Evolutionary conservation across 495 filamentous ascomycete genomes (phyloP), one percentile per base, ranked within the genome.

Genomic region (Tuber microsphaerosporum): DNA sequence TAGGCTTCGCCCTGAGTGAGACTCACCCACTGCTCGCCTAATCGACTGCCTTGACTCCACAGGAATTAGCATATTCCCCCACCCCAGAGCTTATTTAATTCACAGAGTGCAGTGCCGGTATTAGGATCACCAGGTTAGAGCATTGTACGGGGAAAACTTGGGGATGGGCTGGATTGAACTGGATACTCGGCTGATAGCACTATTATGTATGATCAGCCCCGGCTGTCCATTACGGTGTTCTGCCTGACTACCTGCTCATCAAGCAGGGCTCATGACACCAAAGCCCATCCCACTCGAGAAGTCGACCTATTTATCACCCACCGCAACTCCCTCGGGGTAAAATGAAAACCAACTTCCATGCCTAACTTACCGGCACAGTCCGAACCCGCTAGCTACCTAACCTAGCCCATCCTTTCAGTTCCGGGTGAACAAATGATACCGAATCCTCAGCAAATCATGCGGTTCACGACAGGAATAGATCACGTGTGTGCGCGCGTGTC

Each of bases 11-110:
- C 56, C 56, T 61, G 56, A 31, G 3, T 31, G 26, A 61, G 56
- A 61, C 56, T 61, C 56, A 61, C 56, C 31, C 56, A 31, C 56
- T 31, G n/a, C 56, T 61, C 26, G 56, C 56, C 51, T 61, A 61
- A 31, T 61, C 10, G 2, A 61, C n/a, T 5, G 56, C 12, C 56
- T 61, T 2, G 26, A 31, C 56, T 8, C 31, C 12, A 31, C 12
- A 61, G 48, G 56, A 31, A 16, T 61, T 4, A 14, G 56, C n/a
- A 61, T 31, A 61, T 16, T 16, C 10, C 56, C 12, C 56, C 56
- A 61, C 12, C 56, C 56, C 0, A 16, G n/a, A 61, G 56, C 26
- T 61, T 31, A 61, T 61, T 61, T 16, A 61, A 31, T 61, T 14
- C 56, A 61, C n/a, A 65, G 8, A 65, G 56, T 12, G 2, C 48